Evolutionary conservation across 192 early-diverging fungal species (phyloP), one percentile per base, ranked within the genome.

Genomic region (Coemansia asiatica): DNA sequence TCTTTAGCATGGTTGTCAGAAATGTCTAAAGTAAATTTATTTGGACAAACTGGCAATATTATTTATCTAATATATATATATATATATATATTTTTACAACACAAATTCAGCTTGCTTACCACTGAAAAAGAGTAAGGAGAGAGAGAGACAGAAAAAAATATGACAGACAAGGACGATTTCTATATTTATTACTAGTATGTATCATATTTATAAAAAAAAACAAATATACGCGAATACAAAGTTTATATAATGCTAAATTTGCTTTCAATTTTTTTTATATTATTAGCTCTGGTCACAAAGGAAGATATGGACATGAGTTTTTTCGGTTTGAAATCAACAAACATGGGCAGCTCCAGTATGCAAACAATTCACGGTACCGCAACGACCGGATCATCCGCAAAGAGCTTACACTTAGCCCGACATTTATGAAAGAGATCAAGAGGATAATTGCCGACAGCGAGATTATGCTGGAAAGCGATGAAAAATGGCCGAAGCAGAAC

Each of bases 241-340:
- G n/a, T n/a, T n/a, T n/a, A n/a, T n/a, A n/a, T n/a, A n/a, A n/a
- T n/a, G n/a, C n/a, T n/a, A n/a, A n/a, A n/a, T n/a, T n/a, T n/a
- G n/a, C n/a, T n/a, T n/a, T 28, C 16, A 16, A 46, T 15, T 44
- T 62, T 62, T 26, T 28, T 28, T 35, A n/a, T n/a, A n/a, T n/a
- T n/a, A n/a, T n/a, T 47, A 91, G 90, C 66, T 87, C 91, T 18
- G 96, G 97, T 7, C 95, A 98, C 71, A 87, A 87, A 63, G 97
- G 97, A 31, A 87, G 93, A 64, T 97, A 94, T 83, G 97, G 97
- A 28, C 95, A 99, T 83, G 97, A 99, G 87, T 99, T 98, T 77
- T 87, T 99, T 35, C 94, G 97, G 74, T 99, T 98, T 71, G 97
- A 99, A 81, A 89, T 98, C 60, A 81, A 89, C 63, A 83, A 86